A percentile compares a stretch with the other conserved stretches of the same genome.
Evolutionary conservation across 192 early-diverging fungal species (phyloP).

Genomic region (Umbelopsis sp.): DNA sequence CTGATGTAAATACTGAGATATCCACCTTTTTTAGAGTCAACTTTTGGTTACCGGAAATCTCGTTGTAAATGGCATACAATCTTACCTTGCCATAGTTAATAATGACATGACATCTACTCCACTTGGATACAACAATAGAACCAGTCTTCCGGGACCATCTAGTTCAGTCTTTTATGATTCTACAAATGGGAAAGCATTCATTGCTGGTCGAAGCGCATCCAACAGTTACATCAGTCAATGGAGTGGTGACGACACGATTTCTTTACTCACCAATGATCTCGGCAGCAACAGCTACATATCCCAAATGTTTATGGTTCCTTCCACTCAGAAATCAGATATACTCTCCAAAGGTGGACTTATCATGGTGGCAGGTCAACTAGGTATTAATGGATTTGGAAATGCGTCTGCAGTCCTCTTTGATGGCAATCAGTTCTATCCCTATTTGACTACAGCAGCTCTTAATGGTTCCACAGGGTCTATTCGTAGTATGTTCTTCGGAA

Average conservation of each 20-base stretch:
- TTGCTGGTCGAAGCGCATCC: not conserved
- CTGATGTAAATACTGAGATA: no score
- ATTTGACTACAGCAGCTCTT: conserved; percentile 34
- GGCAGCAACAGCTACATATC: not conserved
- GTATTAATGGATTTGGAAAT: conserved; percentile 39
- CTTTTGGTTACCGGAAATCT: conserved; percentile 21
- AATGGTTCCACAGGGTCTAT: conserved; percentile 31
- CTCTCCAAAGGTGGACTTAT: conserved; percentile 28
- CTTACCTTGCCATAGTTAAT: not conserved
- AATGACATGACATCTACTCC: not conserved
- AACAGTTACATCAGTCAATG: conserved; percentile 6
- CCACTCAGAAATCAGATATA: not conserved
- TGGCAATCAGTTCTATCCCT: conserved; percentile 49
- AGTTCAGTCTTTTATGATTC: conserved; percentile 4
- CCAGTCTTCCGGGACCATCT: not conserved
- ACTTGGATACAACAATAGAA: not conserved
- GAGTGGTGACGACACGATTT: not conserved
- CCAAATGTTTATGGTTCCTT: conserved; percentile 26
- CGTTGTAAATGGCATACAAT: not conserved
- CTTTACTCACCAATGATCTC: not conserved
- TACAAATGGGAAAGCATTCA: not conserved
- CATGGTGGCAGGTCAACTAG: conserved; percentile 44
- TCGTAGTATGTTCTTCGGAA: conserved; percentile 22
- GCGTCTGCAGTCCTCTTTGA: conserved; percentile 49
- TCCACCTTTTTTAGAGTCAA: conserved; percentile 10